phyloP scores from a whole-genome alignment of 495 filamentous ascomycete genomes.

The Aspergillus steynii region DNA sequence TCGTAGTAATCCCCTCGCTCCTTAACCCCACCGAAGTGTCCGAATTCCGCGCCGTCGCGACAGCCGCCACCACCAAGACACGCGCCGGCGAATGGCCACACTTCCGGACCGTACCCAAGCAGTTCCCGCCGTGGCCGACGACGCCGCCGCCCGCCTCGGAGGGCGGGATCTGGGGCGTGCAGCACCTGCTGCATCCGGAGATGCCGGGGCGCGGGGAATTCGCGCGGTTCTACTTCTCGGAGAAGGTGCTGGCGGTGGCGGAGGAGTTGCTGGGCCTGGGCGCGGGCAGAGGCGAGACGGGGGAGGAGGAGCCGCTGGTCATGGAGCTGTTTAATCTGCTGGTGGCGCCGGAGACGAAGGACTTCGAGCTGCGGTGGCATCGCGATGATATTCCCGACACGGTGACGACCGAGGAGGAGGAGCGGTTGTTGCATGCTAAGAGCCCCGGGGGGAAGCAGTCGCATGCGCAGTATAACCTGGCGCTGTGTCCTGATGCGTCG shows the following conservation, averaged over 20 bases:
- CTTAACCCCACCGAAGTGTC: conserved; percentile 48
- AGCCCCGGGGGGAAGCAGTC: conserved; percentile 49
- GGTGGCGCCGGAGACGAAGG: conserved; percentile 58
- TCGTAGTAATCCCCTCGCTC: conserved; percentile 47
- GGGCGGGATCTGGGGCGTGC: conserved; percentile 81
- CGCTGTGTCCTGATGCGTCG: conserved; percentile 65
- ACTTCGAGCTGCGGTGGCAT: conserved; percentile 76
- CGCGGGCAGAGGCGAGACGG: conserved; percentile 11
- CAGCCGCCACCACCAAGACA: conserved; percentile 54
- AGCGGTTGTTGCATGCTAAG: conserved; percentile 39
- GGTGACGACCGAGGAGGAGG: conserved; percentile 57
- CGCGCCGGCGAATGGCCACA: conserved; percentile 69
- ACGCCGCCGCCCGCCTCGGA: conserved; percentile 46
- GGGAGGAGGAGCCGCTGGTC: conserved; percentile 52
- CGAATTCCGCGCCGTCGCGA: conserved; percentile 55
- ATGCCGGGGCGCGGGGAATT: conserved; percentile 58
- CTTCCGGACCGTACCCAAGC: conserved; percentile 79
- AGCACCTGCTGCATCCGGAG: conserved; percentile 75
- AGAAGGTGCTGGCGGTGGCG: conserved; percentile 54
- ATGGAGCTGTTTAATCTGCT: conserved; percentile 84
- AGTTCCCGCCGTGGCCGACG: conserved; percentile 78
- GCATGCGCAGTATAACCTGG: conserved; percentile 79
- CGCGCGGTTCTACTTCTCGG: conserved; percentile 64
- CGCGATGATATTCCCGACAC: conserved; percentile 69
- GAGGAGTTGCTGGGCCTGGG: conserved; percentile 54